These are phyloP conservation scores for Abelmoschus esculentus DNA, from an alignment of 345 rosid genomes.

Conservation along the genomic window DNA sequence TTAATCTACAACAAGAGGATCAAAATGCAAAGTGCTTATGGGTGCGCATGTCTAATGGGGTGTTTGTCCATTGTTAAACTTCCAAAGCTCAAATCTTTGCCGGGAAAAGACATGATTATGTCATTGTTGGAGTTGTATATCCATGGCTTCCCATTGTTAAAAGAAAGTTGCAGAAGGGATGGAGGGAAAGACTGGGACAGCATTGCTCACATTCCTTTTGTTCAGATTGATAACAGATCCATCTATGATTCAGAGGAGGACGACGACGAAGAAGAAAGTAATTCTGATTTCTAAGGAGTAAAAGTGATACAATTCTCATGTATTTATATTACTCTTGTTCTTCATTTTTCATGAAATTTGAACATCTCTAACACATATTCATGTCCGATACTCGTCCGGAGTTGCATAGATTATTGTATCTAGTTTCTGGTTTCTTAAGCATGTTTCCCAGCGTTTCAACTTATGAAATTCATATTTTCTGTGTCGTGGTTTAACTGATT, in stretches of 20 bases:
- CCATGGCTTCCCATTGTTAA: constrained; percentile 12
- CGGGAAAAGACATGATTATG: constrained; percentile 1
- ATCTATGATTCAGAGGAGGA: constrained; percentile 7
- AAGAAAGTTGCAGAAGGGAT: constrained; percentile 11
- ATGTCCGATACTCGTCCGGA: neutral
- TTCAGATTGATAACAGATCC: constrained; percentile 11
- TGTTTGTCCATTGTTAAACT: neutral
- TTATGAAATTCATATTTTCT: neutral
- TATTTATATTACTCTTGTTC: neutral
- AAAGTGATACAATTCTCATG: neutral
- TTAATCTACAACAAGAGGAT: too few species aligned
- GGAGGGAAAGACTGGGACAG: constrained; percentile 9
- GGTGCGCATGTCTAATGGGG: too few species aligned
- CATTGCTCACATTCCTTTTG: constrained; percentile 9
- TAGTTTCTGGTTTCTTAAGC: neutral
- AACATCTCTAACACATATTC: neutral
- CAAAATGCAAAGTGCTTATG: too few species aligned
- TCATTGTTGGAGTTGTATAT: constrained; percentile 13
- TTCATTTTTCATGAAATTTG: neutral
- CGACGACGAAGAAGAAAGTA: neutral
- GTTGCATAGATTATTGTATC: neutral
- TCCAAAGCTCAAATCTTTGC: constrained; percentile 18
- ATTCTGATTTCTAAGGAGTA: neutral
- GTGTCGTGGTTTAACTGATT: neutral
- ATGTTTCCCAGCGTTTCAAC: neutral